Evolutionary conservation across 345 rosid genomes (phyloP).

Genomic region (Citrus australasica): DNA sequence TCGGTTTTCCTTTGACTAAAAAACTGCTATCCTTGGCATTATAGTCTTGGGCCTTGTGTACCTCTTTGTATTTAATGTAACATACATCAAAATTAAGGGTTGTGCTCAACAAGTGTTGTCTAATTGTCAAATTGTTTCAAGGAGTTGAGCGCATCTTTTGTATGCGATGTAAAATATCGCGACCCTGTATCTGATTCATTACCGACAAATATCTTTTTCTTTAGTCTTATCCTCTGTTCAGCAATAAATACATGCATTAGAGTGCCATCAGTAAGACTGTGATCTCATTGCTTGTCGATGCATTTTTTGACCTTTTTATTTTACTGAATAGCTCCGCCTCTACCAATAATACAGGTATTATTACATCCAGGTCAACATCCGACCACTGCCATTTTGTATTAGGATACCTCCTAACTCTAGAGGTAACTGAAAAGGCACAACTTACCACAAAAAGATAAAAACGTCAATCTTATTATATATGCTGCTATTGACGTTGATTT

Average conservation of each 20-base stretch:
- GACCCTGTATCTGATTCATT: not conserved
- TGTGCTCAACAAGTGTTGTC: no score
- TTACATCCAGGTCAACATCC: not conserved
- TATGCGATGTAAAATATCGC: no score
- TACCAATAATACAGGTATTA: no score
- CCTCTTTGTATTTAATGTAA: not conserved
- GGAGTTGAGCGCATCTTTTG: no score
- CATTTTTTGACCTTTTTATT: not conserved
- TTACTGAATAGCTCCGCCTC: no score
- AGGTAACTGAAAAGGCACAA: not conserved
- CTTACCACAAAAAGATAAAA: no score
- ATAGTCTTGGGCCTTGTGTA: not conserved
- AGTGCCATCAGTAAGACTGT: not conserved
- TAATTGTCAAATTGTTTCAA: no score
- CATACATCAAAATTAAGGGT: no score
- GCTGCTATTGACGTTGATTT: not conserved
- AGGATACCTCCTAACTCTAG: not conserved
- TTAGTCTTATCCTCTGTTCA: not conserved
- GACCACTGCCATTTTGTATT: not conserved
- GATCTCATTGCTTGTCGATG: not conserved
- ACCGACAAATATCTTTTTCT: not conserved
- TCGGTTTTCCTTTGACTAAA: not conserved
- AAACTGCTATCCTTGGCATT: not conserved
- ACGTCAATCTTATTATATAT: no score
- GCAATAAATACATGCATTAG: not conserved